Conservation (phyloP, 768 basidiomycete species). For the Coprinopsis marcescibilis region DNA sequence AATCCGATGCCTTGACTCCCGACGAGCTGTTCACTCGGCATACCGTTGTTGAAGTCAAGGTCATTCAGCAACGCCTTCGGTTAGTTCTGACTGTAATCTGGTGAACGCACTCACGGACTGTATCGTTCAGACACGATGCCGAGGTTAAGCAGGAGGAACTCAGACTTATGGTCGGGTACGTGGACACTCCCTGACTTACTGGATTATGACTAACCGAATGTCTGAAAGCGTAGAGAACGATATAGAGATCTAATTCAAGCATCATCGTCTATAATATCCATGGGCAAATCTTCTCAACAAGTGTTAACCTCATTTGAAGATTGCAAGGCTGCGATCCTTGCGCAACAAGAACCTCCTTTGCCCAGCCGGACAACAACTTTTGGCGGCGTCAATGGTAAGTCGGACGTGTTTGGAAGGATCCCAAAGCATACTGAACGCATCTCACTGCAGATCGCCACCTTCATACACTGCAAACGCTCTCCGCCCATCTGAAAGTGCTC, state of each 20-base stretch:
- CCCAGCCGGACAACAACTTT: slow-evolving; percentile 35
- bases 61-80: slow-evolving; percentile 65
- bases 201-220: slow-evolving; percentile 20
- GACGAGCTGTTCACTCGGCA: slow-evolving; percentile 71
- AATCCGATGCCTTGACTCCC: slow-evolving; percentile 37
- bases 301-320: slow-evolving; percentile 62
- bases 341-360: slow-evolving; percentile 38
- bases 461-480: slow-evolving; percentile 63
- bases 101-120: slow-evolving; percentile 8
- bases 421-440: neutral
- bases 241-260: slow-evolving; percentile 85
- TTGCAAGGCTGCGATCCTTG: slow-evolving; percentile 46
- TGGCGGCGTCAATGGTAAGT: slow-evolving; percentile 40
- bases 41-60: slow-evolving; percentile 67
- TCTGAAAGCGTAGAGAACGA: slow-evolving; percentile 74
- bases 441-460: slow-evolving; percentile 54
- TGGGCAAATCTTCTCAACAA: slow-evolving; percentile 60
- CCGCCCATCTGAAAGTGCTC: slow-evolving; percentile 87
- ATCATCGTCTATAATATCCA: slow-evolving; percentile 77
- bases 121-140: slow-evolving; percentile 69
- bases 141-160: slow-evolving; percentile 86
- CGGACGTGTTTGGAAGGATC: neutral
- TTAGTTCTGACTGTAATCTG: slow-evolving; percentile 22
- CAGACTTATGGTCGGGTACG: slow-evolving; percentile 89
- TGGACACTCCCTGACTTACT: slow-evolving; percentile 17